phyloP scores from a whole-genome alignment of 2,329 filamentous ascomycete genomes.

The Parasarocladium wereldwijsianum region DNA sequence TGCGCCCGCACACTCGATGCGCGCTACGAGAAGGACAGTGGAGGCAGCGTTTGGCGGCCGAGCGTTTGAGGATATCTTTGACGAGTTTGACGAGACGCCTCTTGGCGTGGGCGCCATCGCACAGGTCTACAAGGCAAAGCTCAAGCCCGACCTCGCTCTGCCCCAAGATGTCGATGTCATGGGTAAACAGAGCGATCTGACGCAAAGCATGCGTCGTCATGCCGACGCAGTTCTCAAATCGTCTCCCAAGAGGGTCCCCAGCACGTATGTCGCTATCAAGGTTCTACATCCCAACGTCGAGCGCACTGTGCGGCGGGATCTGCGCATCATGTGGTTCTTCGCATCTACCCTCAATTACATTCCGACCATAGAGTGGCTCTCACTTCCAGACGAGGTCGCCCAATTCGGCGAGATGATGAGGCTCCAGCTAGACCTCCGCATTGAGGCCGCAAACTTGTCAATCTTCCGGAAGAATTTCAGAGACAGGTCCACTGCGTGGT shows the following conservation, averaged over 20 bases:
- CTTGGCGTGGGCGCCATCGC: slow-evolving; percentile 92
- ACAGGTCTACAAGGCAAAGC: slow-evolving; percentile 90
- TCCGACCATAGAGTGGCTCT: slow-evolving; percentile 94
- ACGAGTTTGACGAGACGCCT: slow-evolving; percentile 82
- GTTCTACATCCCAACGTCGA: slow-evolving; percentile 89
- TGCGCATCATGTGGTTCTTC: slow-evolving; percentile 90
- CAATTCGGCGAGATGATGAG: slow-evolving; percentile 99
- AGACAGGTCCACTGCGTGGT: slow-evolving; percentile 83
- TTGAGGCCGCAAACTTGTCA: slow-evolving; percentile 81
- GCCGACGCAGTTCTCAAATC: slow-evolving; percentile 80
- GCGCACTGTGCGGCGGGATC: slow-evolving; percentile 73
- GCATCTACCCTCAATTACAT: slow-evolving; percentile 70
- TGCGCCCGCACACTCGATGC: slow-evolving; percentile 79
- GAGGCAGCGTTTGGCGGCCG: slow-evolving; percentile 68
- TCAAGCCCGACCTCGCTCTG: slow-evolving; percentile 63
- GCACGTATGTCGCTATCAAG: slow-evolving; percentile 87
- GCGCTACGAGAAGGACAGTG: slow-evolving; percentile 65
- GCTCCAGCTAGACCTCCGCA: slow-evolving; percentile 86
- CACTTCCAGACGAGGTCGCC: slow-evolving; percentile 80
- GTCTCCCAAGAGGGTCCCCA: slow-evolving; percentile 71
- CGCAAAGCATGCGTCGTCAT: slow-evolving; percentile 54
- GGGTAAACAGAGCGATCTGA: not conserved
- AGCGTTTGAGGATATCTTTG: slow-evolving; percentile 80
- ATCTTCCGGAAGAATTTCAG: slow-evolving; percentile 86
- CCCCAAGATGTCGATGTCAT: slow-evolving; percentile 43